Base-by-base conservation (phyloP, 176 grass and related monocot species). In the Oryza brachyantha region DNA sequence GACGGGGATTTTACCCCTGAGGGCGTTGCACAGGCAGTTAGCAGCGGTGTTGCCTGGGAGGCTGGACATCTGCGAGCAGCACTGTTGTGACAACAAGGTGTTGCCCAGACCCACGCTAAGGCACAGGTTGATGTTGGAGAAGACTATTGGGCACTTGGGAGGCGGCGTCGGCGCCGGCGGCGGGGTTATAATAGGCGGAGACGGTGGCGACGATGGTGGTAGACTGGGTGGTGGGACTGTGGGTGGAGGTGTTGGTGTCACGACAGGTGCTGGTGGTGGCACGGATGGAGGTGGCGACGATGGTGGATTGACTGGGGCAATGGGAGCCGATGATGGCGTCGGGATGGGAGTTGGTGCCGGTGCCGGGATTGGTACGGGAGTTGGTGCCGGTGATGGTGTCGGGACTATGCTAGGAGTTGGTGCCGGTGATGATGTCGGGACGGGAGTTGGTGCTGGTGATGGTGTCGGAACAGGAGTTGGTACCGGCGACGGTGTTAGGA, bases 41-140 rank as follows among this genome's bases (percentile, higher is more conserved):
- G 13, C 60, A 8, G 60, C 27, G 4, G 27, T 28, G 2, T 5
- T 0, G 13, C 26, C 14, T 62, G 12, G 3, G 60, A 62, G 27
- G 5, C 2, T 14, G 29, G 1, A 26, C 1, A 62, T 29, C 12
- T 13, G 60, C 8, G 1, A 6, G 60, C 60, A 62, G 3, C 60
- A 62, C 13, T 0, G 5, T 3, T 62, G 1, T 13, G 2, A 29
- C 27, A 2, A 2, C 0, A 7, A 1, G 27, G 0, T 13, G 13
- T 29, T 13, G 5, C 1, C 2, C 7, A 31, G 0, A 2, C 0
- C 2, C 13, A 62, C 5, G 2, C 4, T 8, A 0, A 16, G 1
- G 27, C 60, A 62, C 11, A 0, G 1, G 6, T 0, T 2, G 25
- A 61, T 9, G 5, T 61, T 11, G 31, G 13, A 14, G 12, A 2